Base-by-base conservation (phyloP, 78 protist species). In the Pigoraptor vietnamica region DNA sequence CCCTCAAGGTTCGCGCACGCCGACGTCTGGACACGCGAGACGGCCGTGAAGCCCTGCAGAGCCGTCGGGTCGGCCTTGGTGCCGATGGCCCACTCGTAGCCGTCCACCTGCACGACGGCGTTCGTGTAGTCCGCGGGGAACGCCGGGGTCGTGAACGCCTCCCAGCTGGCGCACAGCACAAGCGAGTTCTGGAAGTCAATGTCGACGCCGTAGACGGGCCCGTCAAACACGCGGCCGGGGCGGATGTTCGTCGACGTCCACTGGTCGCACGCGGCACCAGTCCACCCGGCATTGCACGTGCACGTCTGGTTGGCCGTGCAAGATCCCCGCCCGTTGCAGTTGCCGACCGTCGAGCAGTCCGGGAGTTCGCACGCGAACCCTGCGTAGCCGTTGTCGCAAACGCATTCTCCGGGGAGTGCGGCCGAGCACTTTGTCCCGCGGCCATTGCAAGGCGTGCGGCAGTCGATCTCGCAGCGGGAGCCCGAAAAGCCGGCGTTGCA, bases 401-500 rank as follows among this genome's bases (percentile, higher is more conserved):
- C 84, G 84, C 84, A 79, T 19, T 79, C 84, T 14, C 84, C 84
- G 32, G 32, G 84, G 14, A 25, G 21, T 2, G 23, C 6, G 32
- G 84, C 10, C 1, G 21, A 25, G 84, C 84, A 79, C 35, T 21
- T 2, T 1, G 84, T 79, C 32, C 84, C 84, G 35, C n/a, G 23
- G 84, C n/a, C n/a, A 25, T 25, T 25, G 32, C 84, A 79, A 2
- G 84, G 10, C 1, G 35, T 19, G 32, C 32, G 84, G n/a, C 84
- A 79, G 84, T 79, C n/a, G 32, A 67, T 29, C 79, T 90, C 82
- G n/a, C 91, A 90, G 79, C 82, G 79, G 21, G 79, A 25, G n/a
- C 91, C 91, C 33, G 23, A 19, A 56, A 40, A 90, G n/a, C 91
- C 91, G 32, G 21, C 89, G 14, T 90, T 19, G 82, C 91, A 90